Evolutionary conservation across 495 filamentous ascomycete species (phyloP).

Genomic region (Aspergillus nidulans): DNA sequence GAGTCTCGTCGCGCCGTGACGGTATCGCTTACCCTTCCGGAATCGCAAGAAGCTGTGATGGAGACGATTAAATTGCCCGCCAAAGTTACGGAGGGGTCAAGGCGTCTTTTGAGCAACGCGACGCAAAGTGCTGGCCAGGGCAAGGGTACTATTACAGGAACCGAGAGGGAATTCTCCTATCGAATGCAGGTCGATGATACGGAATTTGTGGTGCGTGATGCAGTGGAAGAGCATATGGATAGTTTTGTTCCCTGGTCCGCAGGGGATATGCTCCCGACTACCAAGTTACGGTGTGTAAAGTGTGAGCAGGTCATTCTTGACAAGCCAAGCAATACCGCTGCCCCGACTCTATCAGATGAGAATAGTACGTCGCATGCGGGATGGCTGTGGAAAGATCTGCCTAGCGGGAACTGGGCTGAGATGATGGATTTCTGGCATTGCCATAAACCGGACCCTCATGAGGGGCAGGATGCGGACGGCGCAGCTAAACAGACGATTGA

Average conservation of each 20-base stretch:
- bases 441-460: conserved; percentile 71
- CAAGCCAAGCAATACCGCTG: background rate
- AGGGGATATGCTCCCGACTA: conserved; percentile 47
- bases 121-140: background rate
- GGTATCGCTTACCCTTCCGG: conserved; percentile 35
- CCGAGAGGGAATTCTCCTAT: conserved; percentile 49
- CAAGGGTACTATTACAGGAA: background rate
- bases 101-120: conserved; percentile 15
- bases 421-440: conserved; percentile 99
- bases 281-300: conserved; percentile 57
- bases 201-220: conserved; percentile 4
- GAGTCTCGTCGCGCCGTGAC: conserved; percentile 38
- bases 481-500: conserved; percentile 24
- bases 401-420: conserved; percentile 96
- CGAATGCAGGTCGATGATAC: conserved; percentile 58
- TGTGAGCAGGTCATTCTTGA: conserved; percentile 46
- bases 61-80: conserved; percentile 64
- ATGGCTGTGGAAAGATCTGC: conserved; percentile 85
- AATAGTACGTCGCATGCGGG: background rate
- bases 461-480: conserved; percentile 26
- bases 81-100: conserved; percentile 40
- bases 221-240: conserved; percentile 27
- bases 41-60: conserved; percentile 39
- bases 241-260: conserved; percentile 71
- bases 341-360: background rate